Evolutionary conservation across 192 early-diverging fungal species (phyloP), one percentile per base, ranked within the genome.

Genomic region (Pilaira anomala): DNA sequence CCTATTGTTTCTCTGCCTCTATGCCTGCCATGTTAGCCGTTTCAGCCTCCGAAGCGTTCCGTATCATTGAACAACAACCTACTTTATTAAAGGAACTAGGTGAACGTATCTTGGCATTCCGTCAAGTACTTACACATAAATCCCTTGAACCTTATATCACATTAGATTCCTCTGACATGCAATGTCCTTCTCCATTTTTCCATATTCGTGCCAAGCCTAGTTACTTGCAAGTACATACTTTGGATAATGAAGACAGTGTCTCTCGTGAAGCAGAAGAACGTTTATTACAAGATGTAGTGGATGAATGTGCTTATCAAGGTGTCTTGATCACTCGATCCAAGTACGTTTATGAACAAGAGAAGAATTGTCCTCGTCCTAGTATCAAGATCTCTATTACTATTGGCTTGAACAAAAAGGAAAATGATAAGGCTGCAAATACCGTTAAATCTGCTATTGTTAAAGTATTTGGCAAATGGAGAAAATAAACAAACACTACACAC

Each of bases 11-110:
- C 75, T 97, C 95, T 45, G 96, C 96, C 0, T 91, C 95, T 16
- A 84, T 98, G 40, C 96, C 96, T 14, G 93, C 94, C 16, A 91
- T 95, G 76, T 83, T 98, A 2, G 84, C 95, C n/a, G 92, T 94
- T 24, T 84, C 89, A 42, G 91, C 93, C 16, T 78, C 87, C 1
- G 93, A 96, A 69, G 92, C 90, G 0, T 77, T 98, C 63, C 80
- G 79, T 5, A 71, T 87, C n/a, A 65, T 90, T 26, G 67, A 70
- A 24, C 52, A 77, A 24, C 74, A 85, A 36, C 80, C 83, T 6
- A 41, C 66, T 2, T 33, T 83, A 19, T 63, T 93, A 29, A 71
- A 58, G 13, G 66, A 72, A 22, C 69, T 97, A 56, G 68, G 76
- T 26, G 83, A 89, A 44, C 93, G 94, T 76, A 66, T 81, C 2